Evolutionary conservation across 192 early-diverging fungal species (phyloP).

Genomic region (Phlyctochytrium bullatum): DNA sequence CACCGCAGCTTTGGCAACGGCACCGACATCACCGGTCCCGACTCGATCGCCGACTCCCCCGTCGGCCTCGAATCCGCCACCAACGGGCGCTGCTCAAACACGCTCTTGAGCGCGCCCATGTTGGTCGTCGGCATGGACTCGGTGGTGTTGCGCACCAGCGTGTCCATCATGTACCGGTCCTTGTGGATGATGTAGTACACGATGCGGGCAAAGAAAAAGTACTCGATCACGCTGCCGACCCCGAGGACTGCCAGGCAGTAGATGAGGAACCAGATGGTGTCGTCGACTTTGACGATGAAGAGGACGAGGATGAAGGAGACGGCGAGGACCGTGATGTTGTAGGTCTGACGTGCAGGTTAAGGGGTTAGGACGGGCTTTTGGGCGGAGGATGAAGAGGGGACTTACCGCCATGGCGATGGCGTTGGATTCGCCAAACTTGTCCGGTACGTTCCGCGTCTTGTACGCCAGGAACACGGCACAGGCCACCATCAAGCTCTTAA

Average conservation of each 20-base stretch:
- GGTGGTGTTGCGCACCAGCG: too few species aligned
- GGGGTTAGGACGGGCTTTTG: background rate
- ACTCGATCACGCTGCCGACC: background rate
- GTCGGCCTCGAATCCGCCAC: too few species aligned
- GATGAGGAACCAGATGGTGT: background rate
- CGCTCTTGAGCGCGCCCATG: too few species aligned
- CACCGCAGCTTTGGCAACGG: too few species aligned
- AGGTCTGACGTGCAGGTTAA: background rate
- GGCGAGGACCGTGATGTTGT: background rate
- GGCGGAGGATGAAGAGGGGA: background rate
- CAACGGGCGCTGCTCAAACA: too few species aligned
- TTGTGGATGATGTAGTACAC: too few species aligned
- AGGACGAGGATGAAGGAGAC: background rate
- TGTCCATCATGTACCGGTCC: too few species aligned
- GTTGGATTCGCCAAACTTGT: background rate
- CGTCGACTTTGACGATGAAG: conserved; percentile 1
- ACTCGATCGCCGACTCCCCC: too few species aligned
- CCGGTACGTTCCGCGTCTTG: background rate
- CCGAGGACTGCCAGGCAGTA: background rate
- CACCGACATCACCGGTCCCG: too few species aligned
- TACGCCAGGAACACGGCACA: background rate
- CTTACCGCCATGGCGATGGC: background rate
- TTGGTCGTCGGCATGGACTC: too few species aligned
- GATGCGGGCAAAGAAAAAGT: background rate
- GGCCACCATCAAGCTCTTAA: background rate